These are phyloP conservation scores for Boletus rufocinnamomeus DNA, from an alignment of 768 basidiomycete genomes.

Conservation along the genomic window DNA sequence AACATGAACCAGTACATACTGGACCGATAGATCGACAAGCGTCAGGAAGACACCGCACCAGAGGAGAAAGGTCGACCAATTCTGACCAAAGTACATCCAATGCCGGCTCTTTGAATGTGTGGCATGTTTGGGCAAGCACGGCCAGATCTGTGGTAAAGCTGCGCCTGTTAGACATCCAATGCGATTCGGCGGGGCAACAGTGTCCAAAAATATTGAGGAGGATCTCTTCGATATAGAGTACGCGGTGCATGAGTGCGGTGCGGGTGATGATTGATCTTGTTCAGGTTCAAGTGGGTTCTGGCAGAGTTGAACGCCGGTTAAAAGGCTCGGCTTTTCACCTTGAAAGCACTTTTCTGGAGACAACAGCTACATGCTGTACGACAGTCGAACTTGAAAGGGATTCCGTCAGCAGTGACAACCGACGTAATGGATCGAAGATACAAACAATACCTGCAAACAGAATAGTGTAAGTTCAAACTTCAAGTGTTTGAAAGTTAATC, in stretches of 20 bases:
- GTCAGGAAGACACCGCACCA: constrained; percentile 1
- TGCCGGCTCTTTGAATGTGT: constrained; percentile 9
- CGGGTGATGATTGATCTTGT: background rate
- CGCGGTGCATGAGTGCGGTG: constrained; percentile 5
- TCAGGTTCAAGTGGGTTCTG: background rate
- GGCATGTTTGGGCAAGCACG: constrained; percentile 5
- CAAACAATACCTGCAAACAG: background rate
- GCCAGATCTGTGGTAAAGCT: background rate
- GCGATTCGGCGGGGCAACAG: background rate
- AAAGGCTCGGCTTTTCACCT: background rate
- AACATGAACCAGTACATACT: background rate
- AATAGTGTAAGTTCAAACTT: background rate
- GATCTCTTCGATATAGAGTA: constrained; percentile 4
- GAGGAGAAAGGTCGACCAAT: background rate
- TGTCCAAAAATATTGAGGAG: constrained; percentile 4
- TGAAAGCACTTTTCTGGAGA: background rate
- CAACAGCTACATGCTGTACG: background rate
- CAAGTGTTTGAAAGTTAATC: no score
- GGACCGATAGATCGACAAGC: background rate
- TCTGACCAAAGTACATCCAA: constrained; percentile 11
- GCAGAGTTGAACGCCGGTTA: background rate
- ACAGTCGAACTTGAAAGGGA: background rate
- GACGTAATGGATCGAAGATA: background rate
- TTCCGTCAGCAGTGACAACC: background rate
- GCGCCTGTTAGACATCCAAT: background rate